Base-by-base conservation (phyloP, 1,284 basidiomycete species). In the Boletus austroedulis region DNA sequence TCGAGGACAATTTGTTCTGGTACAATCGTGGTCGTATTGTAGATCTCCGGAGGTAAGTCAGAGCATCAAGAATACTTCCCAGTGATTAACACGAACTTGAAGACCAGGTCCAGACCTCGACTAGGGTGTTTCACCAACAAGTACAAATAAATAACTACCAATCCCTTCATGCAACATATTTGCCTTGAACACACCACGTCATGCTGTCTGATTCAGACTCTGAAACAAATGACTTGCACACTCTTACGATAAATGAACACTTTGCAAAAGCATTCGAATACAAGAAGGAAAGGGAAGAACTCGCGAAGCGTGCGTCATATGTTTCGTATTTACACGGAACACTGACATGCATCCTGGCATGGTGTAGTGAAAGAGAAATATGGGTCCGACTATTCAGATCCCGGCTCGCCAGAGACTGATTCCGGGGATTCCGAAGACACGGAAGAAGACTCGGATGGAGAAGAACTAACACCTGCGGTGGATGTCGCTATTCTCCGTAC, bases 401-500 rank as follows among this genome's bases (percentile, higher is more conserved):
- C 78, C 8, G 89, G 90, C 66, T 86, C 86, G 0, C 86, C 90
- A 65, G 83, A 97, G 4, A 81, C 79, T 8, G 72, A 97, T 11
- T 84, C 81, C 10, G 75, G 78, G 7, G 90, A 92, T 65, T 89
- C 87, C 0, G 89, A 92, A 67, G 83, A 84, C 34, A 89, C 87
- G 50, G 91, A 92, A 2, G 95, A 98, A 70, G 96, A 99, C 70
- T 94, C 96, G 70, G 92, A 97, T 60, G 97, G 95, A 15, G 94
- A 94, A 64, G 92, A 98, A 73, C 83, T 99, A 56, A 99, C 95
- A 0, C 94, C 95, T 3, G 89, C 91, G 0, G 84, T 98, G 48
- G 96, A 99, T 71, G 97, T 90, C 46, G 97, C 97, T 21, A 97
- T 99, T 67, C 80, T 99, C 44, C 82, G 94, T 50, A 99, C 95